phyloP scores from a whole-genome alignment of 1,139 yeast species.

The Hansenula sp. region DNA sequence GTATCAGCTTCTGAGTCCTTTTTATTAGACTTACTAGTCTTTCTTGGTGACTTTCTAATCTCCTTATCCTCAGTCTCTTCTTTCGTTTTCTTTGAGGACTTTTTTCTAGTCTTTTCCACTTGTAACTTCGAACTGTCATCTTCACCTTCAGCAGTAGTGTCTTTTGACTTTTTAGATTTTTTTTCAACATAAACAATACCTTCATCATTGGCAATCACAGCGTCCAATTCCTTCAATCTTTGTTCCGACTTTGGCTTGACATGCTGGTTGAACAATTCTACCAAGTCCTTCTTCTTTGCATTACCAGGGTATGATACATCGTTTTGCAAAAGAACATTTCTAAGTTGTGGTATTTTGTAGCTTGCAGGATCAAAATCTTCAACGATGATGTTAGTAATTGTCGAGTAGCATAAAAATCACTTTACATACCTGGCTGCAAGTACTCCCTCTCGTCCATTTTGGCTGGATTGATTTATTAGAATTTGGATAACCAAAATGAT shows the following conservation, averaged over 20 bases:
- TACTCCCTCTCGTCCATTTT: slow-evolving; percentile 19
- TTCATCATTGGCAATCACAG: slow-evolving; percentile 24
- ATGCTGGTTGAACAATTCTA: slow-evolving; percentile 48
- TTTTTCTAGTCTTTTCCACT: slow-evolving; percentile 4
- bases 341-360: slow-evolving; percentile 58
- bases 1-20: not conserved
- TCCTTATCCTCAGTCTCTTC: not conserved
- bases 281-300: slow-evolving; percentile 58
- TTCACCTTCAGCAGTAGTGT: not conserved
- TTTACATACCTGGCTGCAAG: slow-evolving; percentile 20
- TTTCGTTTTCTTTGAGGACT: slow-evolving; percentile 1
- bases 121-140: not conserved
- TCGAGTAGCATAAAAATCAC: too few species aligned
- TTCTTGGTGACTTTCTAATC: slow-evolving; percentile 15
- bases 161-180: slow-evolving; percentile 3
- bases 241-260: slow-evolving; percentile 26
- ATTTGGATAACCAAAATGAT: not conserved
- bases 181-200: slow-evolving; percentile 25
- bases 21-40: slow-evolving; percentile 6
- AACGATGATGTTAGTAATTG: slow-evolving; percentile 1
- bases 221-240: slow-evolving; percentile 11
- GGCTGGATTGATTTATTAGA: not conserved
- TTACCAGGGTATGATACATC: slow-evolving; percentile 49
- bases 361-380: slow-evolving; percentile 58
- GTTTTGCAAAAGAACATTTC: slow-evolving; percentile 54